These are phyloP conservation scores for Lophiotrema nucula DNA, from an alignment of 495 filamentous ascomycete species.

Conservation along the genomic window DNA sequence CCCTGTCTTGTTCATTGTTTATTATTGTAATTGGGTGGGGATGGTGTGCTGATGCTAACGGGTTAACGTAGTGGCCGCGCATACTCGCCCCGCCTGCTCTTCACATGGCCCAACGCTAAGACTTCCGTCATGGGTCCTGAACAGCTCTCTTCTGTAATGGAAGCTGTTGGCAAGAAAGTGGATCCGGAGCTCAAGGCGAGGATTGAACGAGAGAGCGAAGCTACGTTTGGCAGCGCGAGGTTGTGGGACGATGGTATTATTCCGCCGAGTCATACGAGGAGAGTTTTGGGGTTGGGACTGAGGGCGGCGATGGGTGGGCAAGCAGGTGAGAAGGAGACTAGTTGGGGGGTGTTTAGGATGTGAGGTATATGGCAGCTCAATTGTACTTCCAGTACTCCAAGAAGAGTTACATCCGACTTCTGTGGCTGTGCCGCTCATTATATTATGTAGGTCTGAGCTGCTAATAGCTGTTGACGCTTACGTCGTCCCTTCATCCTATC, in stretches of 20 bases:
- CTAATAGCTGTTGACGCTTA: no score
- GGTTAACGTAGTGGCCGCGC: conserved; percentile 68
- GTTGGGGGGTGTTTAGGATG: conserved; percentile 97
- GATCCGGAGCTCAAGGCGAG: conserved; percentile 78
- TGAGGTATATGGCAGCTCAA: no score
- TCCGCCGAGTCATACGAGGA: conserved; percentile 80
- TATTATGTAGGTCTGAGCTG: no score
- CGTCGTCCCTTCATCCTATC: no score
- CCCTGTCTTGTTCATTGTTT: conserved; percentile 1
- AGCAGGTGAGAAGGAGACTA: conserved; percentile 59
- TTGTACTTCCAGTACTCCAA: no score
- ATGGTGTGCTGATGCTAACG: no score
- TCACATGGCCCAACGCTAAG: conserved; percentile 96
- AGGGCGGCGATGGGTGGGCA: conserved; percentile 66
- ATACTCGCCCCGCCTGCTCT: conserved; percentile 85
- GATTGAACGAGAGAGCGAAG: conserved; percentile 89
- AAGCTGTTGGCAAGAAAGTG: conserved; percentile 79
- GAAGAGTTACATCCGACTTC: no score
- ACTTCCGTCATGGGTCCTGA: conserved; percentile 96
- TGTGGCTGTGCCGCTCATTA: no score
- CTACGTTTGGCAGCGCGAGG: conserved; percentile 80
- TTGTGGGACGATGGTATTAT: conserved; percentile 98
- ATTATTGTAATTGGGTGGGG: neutral
- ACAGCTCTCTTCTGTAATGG: conserved; percentile 91
- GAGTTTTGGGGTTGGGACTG: conserved; percentile 78